A percentile compares a stretch with the other conserved stretches of the same genome.
Conservation (phyloP, 257 asterid species). For the Ilex asprella region DNA sequence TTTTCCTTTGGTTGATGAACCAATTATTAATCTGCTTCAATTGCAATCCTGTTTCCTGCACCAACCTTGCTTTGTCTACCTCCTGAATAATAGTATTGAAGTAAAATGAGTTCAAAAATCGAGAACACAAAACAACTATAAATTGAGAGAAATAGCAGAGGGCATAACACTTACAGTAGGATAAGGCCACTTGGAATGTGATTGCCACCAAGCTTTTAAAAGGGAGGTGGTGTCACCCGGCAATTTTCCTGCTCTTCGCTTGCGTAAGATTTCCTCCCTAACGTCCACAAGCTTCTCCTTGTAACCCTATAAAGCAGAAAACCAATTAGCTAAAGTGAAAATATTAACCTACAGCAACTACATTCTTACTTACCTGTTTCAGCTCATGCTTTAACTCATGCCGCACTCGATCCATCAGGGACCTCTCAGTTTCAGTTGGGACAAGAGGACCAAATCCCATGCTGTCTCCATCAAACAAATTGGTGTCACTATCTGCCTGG, state of each 20-base stretch:
- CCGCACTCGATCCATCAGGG: conserved; percentile 97
- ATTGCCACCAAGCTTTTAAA: conserved; percentile 81
- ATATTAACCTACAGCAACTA: neutral
- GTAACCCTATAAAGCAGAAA: conserved; percentile 35
- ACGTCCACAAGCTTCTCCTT: conserved; percentile 58
- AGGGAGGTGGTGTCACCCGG: conserved; percentile 80
- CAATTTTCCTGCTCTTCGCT: conserved; percentile 75
- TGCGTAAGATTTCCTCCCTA: conserved; percentile 60
- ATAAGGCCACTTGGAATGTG: conserved; percentile 90
- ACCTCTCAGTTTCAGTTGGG: conserved; percentile 88
- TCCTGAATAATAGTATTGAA: conserved; percentile 32
- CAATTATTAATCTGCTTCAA: conserved; percentile 86
- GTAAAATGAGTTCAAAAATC: neutral
- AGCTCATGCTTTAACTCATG: conserved; percentile 92
- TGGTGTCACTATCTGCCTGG: conserved; percentile 78
- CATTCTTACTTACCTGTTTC: conserved; percentile 58
- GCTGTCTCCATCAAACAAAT: conserved; percentile 85
- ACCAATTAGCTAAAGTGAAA: conserved; percentile 1
- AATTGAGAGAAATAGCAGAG: neutral
- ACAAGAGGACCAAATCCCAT: conserved; percentile 96
- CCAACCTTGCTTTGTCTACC: conserved; percentile 86
- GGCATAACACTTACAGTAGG: conserved; percentile 47
- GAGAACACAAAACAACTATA: neutral
- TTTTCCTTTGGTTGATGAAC: conserved; percentile 94
- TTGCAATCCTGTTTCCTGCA: conserved; percentile 89